Conservation (phyloP, 73 alveolate genomes). For the Stentor coeruleus region DNA sequence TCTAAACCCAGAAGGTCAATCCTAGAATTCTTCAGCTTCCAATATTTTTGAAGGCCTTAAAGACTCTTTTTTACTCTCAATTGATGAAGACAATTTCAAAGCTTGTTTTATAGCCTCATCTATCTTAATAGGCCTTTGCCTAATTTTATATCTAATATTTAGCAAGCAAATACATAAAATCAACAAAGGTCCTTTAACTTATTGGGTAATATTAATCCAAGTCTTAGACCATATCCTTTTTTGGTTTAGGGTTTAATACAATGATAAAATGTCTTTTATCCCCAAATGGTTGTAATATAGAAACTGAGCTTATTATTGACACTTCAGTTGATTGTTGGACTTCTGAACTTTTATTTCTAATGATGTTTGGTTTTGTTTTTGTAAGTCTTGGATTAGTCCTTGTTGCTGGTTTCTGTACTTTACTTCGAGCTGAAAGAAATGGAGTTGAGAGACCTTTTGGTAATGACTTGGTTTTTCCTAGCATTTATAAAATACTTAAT, state of each 20-base stretch:
- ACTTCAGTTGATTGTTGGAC: conserved; percentile 17
- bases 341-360: not conserved
- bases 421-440: conserved; percentile 4
- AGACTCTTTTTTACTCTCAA: not conserved
- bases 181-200: not conserved
- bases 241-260: not conserved
- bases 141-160: not conserved
- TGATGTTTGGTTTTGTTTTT: not conserved
- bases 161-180: not conserved
- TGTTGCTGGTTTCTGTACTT: not conserved
- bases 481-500: not conserved
- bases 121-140: not conserved
- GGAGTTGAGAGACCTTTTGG: conserved; percentile 14
- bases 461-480: conserved; percentile 3
- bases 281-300: not conserved
- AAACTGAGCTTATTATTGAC: not conserved
- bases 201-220: not conserved
- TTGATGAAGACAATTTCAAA: not conserved
- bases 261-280: not conserved
- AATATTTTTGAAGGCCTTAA: not conserved
- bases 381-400: not conserved
- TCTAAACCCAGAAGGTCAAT: not conserved
- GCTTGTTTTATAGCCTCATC: not conserved
- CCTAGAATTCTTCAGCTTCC: not conserved
- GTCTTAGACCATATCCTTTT: conserved; percentile 1